Evolutionary conservation across 2,329 filamentous ascomycete genomes (phyloP).

Genomic region (Aotearoamyces nothofagi): DNA sequence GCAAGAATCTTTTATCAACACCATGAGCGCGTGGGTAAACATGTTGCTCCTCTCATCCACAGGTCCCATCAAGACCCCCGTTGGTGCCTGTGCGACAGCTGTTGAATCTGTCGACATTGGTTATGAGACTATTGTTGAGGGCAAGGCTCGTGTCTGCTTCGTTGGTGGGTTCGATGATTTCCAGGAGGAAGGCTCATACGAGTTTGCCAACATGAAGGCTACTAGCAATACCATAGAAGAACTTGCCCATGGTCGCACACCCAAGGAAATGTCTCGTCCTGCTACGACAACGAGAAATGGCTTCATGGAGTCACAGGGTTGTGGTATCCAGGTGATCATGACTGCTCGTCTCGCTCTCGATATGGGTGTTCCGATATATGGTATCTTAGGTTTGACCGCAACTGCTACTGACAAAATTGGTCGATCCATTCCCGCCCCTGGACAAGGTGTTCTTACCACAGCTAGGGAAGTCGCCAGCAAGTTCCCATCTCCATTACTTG

Average conservation of each 20-base stretch:
- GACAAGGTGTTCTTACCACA: constrained; percentile 90
- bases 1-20: constrained; percentile 99
- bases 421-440: constrained; percentile 88
- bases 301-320: constrained; percentile 99
- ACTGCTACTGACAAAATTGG: constrained; percentile 99
- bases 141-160: constrained; percentile 93
- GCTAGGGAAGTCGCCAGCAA: constrained; percentile 83
- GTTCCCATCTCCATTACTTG: constrained; percentile 87
- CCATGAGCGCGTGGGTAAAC: constrained; percentile 98
- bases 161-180: constrained; percentile 99
- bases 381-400: constrained; percentile 81
- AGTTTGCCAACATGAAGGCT: constrained; percentile 99
- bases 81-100: constrained; percentile 91
- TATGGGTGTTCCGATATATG: constrained; percentile 97
- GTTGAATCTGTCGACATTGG: constrained; percentile 96
- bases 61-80: constrained; percentile 95
- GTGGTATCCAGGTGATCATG: constrained; percentile 98
- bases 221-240: constrained; percentile 97
- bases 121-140: constrained; percentile 96
- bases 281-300: constrained; percentile 93
- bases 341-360: constrained; percentile 88
- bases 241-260: constrained; percentile 86
- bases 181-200: constrained; percentile 96
- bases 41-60: constrained; percentile 97
- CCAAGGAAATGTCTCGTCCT: constrained; percentile 93